Base-by-base conservation (phyloP, 2,329 filamentous ascomycete species). In the Colletotrichum siamense region DNA sequence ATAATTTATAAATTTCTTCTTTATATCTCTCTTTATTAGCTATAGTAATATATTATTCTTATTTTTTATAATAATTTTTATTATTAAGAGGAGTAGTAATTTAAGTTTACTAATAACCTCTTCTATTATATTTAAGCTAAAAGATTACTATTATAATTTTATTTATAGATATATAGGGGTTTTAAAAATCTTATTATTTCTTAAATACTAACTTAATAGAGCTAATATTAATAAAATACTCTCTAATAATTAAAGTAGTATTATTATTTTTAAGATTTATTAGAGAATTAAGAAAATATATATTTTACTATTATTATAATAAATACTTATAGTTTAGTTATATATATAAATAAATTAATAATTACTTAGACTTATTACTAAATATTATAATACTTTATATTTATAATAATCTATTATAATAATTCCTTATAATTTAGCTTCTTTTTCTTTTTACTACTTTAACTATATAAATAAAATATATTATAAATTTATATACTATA, bases 81-180 rank as follows among this genome's bases (percentile, higher is more conserved):
- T n/a, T 16, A n/a, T 1, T 49, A 8, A 49, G 9, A n/a, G 3
- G 0, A 1, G 3, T 49, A 49, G 5, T n/a, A 16, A 49, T 16
- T 49, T 49, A 49, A 2, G 15, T 49, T 49, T 49, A 49, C 4
- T 49, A n/a, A 16, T 49, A 49, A 49, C 9, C 6, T 49, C 39
- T 49, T 49, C 6, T 16, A n/a, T 1, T 49, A 16, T 49, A 49
- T 16, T 2, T 32, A 32, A 2, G 10, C 30, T 32, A 32, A 5
- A 8, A 5, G 10, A 32, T 12, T 32, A 32, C 30, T 32, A 32
- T 1, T 32, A 32, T 32, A 32, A 32, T 10, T 32, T 5, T 49
- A 49, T 5, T 49, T 49, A 16, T 49, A 49, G 9, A 49, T 16
- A 49, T 49, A 49, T 49, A 49, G 16, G 2, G 39, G 30, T 49